These are phyloP conservation scores for Beauveria asiatica DNA, from an alignment of 2,329 filamentous ascomycete genomes.

Conservation along the genomic window DNA sequence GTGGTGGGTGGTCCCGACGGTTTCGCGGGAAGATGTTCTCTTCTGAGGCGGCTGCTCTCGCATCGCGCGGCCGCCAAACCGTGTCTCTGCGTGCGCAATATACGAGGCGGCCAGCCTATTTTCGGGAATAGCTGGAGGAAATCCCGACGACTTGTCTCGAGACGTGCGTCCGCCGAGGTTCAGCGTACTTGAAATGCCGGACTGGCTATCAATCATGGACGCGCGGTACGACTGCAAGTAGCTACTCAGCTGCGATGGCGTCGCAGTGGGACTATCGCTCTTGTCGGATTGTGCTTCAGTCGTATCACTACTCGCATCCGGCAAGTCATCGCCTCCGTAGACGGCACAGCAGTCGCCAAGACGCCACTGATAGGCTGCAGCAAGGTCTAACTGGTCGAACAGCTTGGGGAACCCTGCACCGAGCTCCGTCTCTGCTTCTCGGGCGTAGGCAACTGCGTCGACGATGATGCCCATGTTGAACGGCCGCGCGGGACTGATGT, in stretches of 20 bases:
- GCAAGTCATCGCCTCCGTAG: neutral
- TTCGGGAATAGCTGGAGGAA: neutral
- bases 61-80: neutral
- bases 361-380: neutral
- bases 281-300: neutral
- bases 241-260: neutral
- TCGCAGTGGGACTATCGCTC: neutral
- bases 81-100: neutral
- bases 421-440: neutral
- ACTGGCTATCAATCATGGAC: neutral
- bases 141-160: neutral
- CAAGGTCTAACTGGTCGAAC: conserved; percentile 1
- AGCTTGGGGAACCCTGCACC: neutral
- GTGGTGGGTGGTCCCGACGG: neutral
- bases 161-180: neutral
- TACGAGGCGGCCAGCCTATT: neutral
- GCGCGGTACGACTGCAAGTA: conserved; percentile 2
- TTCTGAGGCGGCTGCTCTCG: neutral
- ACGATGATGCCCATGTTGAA: neutral
- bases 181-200: neutral
- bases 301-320: neutral
- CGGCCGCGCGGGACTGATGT: neutral
- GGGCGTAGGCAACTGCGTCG: neutral
- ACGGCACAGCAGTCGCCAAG: neutral
- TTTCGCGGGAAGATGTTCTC: neutral